Evolutionary conservation across 345 rosid species (phyloP).

Genomic region (Brassica incana): DNA sequence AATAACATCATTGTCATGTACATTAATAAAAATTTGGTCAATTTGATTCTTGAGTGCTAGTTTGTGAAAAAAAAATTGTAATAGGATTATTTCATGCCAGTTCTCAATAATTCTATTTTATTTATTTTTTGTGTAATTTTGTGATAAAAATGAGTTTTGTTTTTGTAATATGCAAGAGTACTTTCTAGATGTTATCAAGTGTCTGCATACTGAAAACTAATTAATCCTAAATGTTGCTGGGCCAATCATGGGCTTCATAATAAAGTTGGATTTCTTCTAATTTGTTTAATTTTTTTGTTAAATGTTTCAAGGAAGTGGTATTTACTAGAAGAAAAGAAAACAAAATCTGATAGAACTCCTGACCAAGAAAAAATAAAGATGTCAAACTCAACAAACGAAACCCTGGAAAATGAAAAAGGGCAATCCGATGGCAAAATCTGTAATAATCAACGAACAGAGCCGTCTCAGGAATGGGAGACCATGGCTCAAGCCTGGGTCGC

Average conservation of each 20-base stretch:
- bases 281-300: background rate
- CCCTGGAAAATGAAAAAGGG: background rate
- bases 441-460: conserved; percentile 22
- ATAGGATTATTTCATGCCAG: no score
- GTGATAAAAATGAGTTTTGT: background rate
- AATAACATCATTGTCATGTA: no score
- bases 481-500: conserved; percentile 87
- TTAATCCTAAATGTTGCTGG: background rate
- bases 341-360: background rate
- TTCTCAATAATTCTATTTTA: no score
- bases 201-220: no score
- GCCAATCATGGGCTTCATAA: background rate
- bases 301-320: background rate
- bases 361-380: background rate
- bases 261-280: background rate
- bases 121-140: background rate
- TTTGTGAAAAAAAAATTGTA: no score
- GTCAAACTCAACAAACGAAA: conserved; percentile 9
- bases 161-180: background rate
- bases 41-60: no score
- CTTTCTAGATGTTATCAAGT: background rate
- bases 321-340: background rate
- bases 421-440: background rate
- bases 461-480: conserved; percentile 84
- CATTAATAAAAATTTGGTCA: no score